Evolutionary conservation across 805 yeast genomes (phyloP).

Genomic region (Groenewaldozyma tartarivorans): DNA sequence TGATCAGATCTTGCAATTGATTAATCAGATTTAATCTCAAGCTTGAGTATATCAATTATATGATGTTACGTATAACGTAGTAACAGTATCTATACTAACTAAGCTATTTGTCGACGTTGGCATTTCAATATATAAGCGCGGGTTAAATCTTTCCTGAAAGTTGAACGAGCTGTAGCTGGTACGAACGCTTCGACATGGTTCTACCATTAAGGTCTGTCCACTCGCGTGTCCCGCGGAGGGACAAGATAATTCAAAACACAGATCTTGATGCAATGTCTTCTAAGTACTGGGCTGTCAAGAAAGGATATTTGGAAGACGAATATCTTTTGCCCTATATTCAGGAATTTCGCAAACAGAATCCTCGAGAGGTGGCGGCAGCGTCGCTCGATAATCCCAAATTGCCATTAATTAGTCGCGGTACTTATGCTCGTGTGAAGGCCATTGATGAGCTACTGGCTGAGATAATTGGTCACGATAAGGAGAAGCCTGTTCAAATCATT

Average conservation of each 20-base stretch:
- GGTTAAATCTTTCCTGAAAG: no score
- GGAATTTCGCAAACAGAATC: slow-evolving; percentile 10
- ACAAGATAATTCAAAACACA: slow-evolving; percentile 42
- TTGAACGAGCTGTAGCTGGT: not conserved
- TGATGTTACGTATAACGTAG: no score
- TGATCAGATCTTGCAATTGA: no score
- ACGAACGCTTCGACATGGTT: no score
- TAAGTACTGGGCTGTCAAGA: slow-evolving; percentile 36
- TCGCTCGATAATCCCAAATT: slow-evolving; percentile 31
- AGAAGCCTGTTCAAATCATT: slow-evolving; percentile 41
- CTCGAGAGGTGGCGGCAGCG: slow-evolving; percentile 4
- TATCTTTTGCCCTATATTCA: slow-evolving; percentile 21
- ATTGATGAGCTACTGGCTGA: slow-evolving; percentile 33
- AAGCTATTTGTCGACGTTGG: no score
- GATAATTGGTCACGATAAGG: no score
- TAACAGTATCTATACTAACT: no score
- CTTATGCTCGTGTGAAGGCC: slow-evolving; percentile 41
- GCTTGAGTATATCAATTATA: no score
- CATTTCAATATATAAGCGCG: no score
- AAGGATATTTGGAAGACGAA: slow-evolving; percentile 39
- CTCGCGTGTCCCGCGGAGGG: slow-evolving; percentile 23
- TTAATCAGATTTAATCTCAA: no score
- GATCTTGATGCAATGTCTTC: slow-evolving; percentile 54
- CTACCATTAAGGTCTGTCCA: not conserved
- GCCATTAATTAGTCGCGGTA: slow-evolving; percentile 56